Conservation (phyloP, 2,329 filamentous ascomycete genomes). For the Ophiostoma australiae region DNA sequence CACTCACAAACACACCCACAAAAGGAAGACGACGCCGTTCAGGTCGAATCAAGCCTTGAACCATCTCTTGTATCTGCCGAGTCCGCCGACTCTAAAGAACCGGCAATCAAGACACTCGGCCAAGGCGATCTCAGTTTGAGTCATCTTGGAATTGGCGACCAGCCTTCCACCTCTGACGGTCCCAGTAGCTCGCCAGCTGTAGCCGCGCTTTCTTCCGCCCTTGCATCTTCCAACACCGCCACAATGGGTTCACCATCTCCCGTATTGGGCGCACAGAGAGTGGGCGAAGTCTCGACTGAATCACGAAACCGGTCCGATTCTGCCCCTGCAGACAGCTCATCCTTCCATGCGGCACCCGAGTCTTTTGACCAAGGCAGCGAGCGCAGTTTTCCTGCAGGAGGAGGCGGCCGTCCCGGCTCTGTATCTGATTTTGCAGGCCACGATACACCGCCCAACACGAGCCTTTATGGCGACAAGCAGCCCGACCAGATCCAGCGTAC, state of each 20-base stretch:
- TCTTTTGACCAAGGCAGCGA: conserved; percentile 22
- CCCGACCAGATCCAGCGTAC: conserved; percentile 46
- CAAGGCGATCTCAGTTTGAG: conserved; percentile 83
- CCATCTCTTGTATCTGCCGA: conserved; percentile 34
- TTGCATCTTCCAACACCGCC: conserved; percentile 24
- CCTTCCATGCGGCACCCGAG: conserved; percentile 12
- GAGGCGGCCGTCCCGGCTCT: conserved; percentile 42
- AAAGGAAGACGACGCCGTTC: conserved; percentile 36
- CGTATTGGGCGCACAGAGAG: background rate
- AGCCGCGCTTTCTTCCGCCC: background rate
- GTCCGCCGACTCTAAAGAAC: conserved; percentile 55
- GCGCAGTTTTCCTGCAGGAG: background rate
- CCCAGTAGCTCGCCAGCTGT: conserved; percentile 4
- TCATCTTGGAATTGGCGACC: conserved; percentile 72
- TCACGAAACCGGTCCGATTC: conserved; percentile 52
- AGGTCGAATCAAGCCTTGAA: conserved; percentile 40
- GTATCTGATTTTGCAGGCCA: conserved; percentile 44
- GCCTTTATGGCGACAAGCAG: conserved; percentile 58
- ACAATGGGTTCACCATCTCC: conserved; percentile 34
- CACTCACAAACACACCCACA: background rate
- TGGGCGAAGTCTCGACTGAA: conserved; percentile 35
- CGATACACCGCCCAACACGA: conserved; percentile 61
- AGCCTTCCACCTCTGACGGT: conserved; percentile 10
- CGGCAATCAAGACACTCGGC: conserved; percentile 83
- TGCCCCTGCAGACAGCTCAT: conserved; percentile 46